Evolutionary conservation across 805 yeast species (phyloP), one percentile per base, ranked within the genome.

Genomic region (Hanseniaspora mollemarum): DNA sequence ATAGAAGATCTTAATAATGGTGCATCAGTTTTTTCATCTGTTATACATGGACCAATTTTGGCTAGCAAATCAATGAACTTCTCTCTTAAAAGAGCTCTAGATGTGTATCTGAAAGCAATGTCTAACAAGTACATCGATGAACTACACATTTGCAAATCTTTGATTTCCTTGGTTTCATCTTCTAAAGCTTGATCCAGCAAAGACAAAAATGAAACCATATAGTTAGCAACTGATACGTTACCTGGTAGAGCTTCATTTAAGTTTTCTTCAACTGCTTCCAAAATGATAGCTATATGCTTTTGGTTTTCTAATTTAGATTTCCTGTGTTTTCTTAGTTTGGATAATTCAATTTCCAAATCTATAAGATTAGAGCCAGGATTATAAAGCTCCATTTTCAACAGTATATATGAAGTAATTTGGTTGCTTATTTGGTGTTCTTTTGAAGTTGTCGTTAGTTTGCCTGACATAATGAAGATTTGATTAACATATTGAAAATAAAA

Each of bases 221-320:
- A 92, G 0, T 95, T 81, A 25, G 85, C 81, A 25, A 95, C 80
- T 15, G 83, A 71, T 53, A 70, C 72, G 43, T 73, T 72, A 46
- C 76, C 76, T 25, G 38, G 31, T 40, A 73, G 71, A 46, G 60
- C 60, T 56, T 80, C 87, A 40, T 74, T 71, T 40, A 92, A 74
- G 58, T 85, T 85, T 58, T 86, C 95, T 63, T 92, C 99, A 44
- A 92, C 88, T 3, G 96, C 95, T 21, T 82, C 75, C 44, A 92
- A 72, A 52, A 90, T 80, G 25, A 86, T 67, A 8, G 96, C 95
- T 55, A 85, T 71, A 61, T 83, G 87, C 60, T 82, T 83, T 67
- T 87, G 96, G 64, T 87, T 85, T 22, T 82, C 87, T 46, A 88
- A 69, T 62, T 86, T 87, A n/a, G 95, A 86, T 55, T 67, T 73